Base-by-base conservation (phyloP, 441 rosid genomes). In the Populus hybrid region DNA sequence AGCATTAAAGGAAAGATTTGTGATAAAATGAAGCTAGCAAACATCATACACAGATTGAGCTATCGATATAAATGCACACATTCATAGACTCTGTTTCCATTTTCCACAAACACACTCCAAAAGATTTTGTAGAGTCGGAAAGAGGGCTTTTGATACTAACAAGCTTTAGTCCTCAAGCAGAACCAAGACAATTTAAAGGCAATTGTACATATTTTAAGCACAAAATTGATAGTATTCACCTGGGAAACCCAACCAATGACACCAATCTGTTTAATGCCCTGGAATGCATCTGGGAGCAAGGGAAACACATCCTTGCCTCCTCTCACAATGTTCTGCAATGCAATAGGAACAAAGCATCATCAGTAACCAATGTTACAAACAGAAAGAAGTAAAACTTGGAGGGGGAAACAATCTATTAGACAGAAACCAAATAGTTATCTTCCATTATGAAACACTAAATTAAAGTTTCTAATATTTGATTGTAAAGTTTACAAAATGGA, bases 201-300 rank as follows among this genome's bases (percentile, higher is more conserved):
- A 23, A 9, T n/a, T 64, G 68, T 64, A 64, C 26, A 64, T 8
- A 6, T n/a, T 6, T 0, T n/a, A 64, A 19, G 28, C 12, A 9
- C 9, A 64, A 19, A 64, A 70, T 38, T 12, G 5, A 19, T 16
- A 42, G 14, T 14, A 35, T 18, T 24, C 8, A 85, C 97, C 94
- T 95, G 98, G 28, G 99, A 93, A 14, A 97, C 97, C 99, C 97
- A 95, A 7, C 98, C 99, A 71, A 95, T 86, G 1, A 95, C 97
- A 36, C 99, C 98, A 74, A 95, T 95, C 85, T 95, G 97, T 85
- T 90, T 91, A 71, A 95, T 84, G 9, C 99, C 99, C 78, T 89
- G 91, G 82, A 93, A 89, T 30, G 98, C 98, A 75, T 88, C 94
- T 0, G 93, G 94, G 66, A 93, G 84, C 85, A 91, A 84, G 32